These are phyloP conservation scores for Phytopythium helicoides DNA, from an alignment of 352 stramenopile genomes.

Conservation along the genomic window DNA sequence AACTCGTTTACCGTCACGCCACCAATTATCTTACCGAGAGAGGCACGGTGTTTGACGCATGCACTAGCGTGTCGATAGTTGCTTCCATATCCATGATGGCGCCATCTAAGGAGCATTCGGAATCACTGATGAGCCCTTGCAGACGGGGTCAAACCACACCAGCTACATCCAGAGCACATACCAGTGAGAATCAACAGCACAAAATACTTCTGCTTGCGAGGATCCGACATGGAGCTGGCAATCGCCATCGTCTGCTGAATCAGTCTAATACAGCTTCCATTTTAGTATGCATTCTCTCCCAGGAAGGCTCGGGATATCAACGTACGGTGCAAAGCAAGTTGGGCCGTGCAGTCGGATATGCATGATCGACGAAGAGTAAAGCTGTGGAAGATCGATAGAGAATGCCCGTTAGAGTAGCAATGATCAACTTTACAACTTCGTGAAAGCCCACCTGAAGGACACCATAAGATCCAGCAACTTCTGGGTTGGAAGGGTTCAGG, in stretches of 20 bases:
- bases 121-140: neutral
- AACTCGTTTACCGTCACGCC: too few species aligned
- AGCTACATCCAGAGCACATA: neutral
- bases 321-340: conserved; percentile 57
- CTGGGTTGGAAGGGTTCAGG: conserved; percentile 58
- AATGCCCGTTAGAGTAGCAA: neutral
- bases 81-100: conserved; percentile 87
- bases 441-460: conserved; percentile 54
- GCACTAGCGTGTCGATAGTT: conserved; percentile 56
- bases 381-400: conserved; percentile 11
- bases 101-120: conserved; percentile 68
- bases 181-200: conserved; percentile 85
- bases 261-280: conserved; percentile 14
- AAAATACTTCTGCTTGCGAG: conserved; percentile 77
- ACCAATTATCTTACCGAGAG: conserved; percentile 53
- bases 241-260: conserved; percentile 57
- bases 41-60: conserved; percentile 46
- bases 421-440: neutral
- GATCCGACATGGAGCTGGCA: conserved; percentile 33
- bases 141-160: neutral
- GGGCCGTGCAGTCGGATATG: conserved; percentile 55
- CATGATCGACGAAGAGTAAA: conserved; percentile 50
- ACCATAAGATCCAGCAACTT: conserved; percentile 69
- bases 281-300: neutral
- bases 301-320: too few species aligned